A percentile compares a stretch with the other conserved stretches of the same genome.
These are phyloP conservation scores for Calendula officinalis DNA, from an alignment of 129 eudicot species.

Conservation along the genomic window DNA sequence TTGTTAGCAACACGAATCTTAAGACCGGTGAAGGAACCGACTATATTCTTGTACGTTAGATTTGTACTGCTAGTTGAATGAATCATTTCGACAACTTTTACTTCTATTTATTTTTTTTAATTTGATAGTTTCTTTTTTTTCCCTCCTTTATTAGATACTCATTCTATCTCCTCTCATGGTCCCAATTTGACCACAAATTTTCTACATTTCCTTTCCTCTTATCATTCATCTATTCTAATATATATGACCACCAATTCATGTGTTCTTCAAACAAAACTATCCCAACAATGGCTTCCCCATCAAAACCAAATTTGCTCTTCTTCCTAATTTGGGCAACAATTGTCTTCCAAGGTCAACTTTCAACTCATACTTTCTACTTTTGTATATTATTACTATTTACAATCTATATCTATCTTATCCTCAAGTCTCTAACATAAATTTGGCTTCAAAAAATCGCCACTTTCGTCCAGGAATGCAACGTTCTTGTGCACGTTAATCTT, in stretches of 20 bases:
- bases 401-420: constrained; percentile 21
- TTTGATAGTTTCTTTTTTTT: constrained; percentile 16
- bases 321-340: constrained; percentile 44
- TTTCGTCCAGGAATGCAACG: background rate
- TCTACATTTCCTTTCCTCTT: constrained; percentile 21
- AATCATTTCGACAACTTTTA: no score
- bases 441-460: constrained; percentile 3
- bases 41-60: no score
- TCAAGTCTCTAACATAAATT: constrained; percentile 3
- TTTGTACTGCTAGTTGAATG: no score
- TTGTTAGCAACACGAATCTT: no score
- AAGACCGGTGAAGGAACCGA: no score
- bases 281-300: constrained; percentile 40
- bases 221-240: constrained; percentile 41
- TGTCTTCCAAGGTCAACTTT: constrained; percentile 43
- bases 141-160: constrained; percentile 27
- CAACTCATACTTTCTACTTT: background rate
- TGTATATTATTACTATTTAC: background rate
- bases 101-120: background rate
- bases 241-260: constrained; percentile 30
- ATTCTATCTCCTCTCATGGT: constrained; percentile 57
- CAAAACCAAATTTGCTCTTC: constrained; percentile 33
- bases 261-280: constrained; percentile 27
- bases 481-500: background rate
- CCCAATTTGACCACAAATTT: constrained; percentile 52